A percentile compares a stretch with the other conserved stretches of the same genome.
Conservation (phyloP, 2,329 filamentous ascomycete genomes). For the Colletotrichum truncatum region DNA sequence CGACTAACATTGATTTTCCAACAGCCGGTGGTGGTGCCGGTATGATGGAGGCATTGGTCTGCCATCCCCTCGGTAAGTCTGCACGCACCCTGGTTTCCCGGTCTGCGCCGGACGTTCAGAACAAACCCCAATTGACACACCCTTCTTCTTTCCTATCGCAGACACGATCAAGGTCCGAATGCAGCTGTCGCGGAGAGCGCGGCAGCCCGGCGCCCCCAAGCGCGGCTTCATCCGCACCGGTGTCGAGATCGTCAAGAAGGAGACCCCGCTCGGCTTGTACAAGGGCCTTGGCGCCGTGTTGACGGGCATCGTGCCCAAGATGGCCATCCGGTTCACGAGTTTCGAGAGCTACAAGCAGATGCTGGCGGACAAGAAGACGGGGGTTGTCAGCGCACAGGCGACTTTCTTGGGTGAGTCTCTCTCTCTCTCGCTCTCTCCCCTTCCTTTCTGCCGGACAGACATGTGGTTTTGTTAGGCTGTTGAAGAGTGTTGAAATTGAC, state of each 20-base stretch:
- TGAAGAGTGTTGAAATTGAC: no score
- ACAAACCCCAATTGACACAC: not conserved
- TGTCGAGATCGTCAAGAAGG: conserved; percentile 83
- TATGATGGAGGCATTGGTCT: conserved; percentile 98
- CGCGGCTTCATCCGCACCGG: conserved; percentile 91
- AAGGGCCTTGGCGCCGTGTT: conserved; percentile 97
- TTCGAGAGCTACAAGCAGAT: conserved; percentile 95
- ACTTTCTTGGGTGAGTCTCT: conserved; percentile 61
- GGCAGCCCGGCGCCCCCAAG: conserved; percentile 82
- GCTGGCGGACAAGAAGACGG: conserved; percentile 74
- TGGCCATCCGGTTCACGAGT: conserved; percentile 98
- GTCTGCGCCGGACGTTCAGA: not conserved
- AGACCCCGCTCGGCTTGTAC: conserved; percentile 93
- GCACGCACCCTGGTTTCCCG: no score
- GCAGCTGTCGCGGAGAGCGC: conserved; percentile 91
- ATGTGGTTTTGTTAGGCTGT: no score
- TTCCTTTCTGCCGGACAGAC: accelerated
- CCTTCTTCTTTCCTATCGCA: conserved; percentile 40
- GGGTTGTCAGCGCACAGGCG: conserved; percentile 72
- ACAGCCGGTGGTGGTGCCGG: conserved; percentile 94
- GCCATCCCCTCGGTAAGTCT: conserved; percentile 89
- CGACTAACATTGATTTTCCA: conserved; percentile 9
- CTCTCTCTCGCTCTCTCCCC: not conserved
- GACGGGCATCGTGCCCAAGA: conserved; percentile 97
- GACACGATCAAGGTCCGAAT: conserved; percentile 99